Evolutionary conservation across 306 rosid species (phyloP).

Genomic region (Lablab purpureus): DNA sequence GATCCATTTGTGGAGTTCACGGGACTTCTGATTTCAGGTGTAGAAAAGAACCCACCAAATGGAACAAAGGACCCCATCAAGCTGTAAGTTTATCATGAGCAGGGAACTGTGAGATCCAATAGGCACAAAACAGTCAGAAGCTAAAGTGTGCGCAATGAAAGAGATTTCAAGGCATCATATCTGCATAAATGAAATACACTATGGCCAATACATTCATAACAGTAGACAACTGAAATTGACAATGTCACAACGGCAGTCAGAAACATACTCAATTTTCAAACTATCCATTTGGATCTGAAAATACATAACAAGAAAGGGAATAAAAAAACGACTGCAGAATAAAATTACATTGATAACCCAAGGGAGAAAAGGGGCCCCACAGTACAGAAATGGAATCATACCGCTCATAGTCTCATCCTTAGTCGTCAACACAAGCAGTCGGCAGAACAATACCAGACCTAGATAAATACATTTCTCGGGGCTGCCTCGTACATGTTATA

Average conservation of each 20-base stretch:
- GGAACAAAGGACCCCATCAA: constrained; percentile 98
- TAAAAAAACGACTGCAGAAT: not conserved
- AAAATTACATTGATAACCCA: not conserved
- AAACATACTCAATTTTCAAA: not conserved
- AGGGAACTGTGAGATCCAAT: constrained; percentile 77
- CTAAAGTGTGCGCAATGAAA: constrained; percentile 45
- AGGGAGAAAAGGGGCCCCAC: not conserved
- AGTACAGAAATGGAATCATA: constrained; percentile 10
- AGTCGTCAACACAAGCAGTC: constrained; percentile 24
- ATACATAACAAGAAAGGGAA: constrained; percentile 28
- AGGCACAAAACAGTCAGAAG: constrained; percentile 62
- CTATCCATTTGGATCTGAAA: constrained; percentile 10
- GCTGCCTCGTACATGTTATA: not conserved
- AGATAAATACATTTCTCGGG: not conserved
- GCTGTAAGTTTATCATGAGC: constrained; percentile 87
- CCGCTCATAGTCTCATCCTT: not conserved
- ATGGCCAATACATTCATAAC: not conserved
- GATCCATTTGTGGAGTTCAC: constrained; percentile 52
- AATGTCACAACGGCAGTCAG: not conserved
- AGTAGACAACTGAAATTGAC: not conserved
- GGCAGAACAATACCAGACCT: constrained; percentile 5
- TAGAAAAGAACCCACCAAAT: constrained; percentile 88
- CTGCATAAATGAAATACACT: constrained; percentile 26
- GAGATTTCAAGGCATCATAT: constrained; percentile 36
- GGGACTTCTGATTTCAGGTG: constrained; percentile 64